phyloP scores from a whole-genome alignment of 1,284 basidiomycete species.

The Kwoniella shivajii region DNA sequence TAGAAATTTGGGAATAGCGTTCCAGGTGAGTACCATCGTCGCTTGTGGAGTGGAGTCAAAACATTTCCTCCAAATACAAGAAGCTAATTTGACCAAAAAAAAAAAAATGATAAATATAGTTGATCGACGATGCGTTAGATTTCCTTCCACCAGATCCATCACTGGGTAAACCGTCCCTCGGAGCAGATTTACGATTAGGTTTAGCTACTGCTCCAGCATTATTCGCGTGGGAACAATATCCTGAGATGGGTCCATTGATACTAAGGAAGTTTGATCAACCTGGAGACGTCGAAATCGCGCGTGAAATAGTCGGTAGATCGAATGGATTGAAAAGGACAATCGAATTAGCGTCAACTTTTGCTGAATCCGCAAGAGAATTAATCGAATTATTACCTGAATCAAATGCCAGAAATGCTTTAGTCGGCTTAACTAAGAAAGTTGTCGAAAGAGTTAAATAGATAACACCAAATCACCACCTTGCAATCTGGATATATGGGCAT shows the following conservation, averaged over 20 bases:
- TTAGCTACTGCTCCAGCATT: constrained; percentile 89
- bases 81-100: background rate
- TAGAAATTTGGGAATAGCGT: constrained; percentile 86
- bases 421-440: constrained; percentile 55
- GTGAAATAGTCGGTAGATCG: constrained; percentile 70
- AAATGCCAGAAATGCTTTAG: constrained; percentile 72
- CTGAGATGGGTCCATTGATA: constrained; percentile 75
- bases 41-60: background rate
- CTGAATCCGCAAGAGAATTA: constrained; percentile 72
- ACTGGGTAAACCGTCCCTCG: constrained; percentile 78
- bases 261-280: constrained; percentile 75
- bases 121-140: constrained; percentile 90
- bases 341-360: constrained; percentile 75
- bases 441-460: constrained; percentile 55
- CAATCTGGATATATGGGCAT: no score
- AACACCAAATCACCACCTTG: no score
- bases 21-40: constrained; percentile 68
- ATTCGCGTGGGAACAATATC: constrained; percentile 91
- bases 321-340: constrained; percentile 79
- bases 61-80: background rate
- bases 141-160: constrained; percentile 69
- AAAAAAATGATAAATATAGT: constrained; percentile 57
- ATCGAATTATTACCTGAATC: constrained; percentile 76
- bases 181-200: constrained; percentile 82
- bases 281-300: constrained; percentile 83